Base-by-base conservation (phyloP, 306 rosid genomes). In the Betula pendula region DNA sequence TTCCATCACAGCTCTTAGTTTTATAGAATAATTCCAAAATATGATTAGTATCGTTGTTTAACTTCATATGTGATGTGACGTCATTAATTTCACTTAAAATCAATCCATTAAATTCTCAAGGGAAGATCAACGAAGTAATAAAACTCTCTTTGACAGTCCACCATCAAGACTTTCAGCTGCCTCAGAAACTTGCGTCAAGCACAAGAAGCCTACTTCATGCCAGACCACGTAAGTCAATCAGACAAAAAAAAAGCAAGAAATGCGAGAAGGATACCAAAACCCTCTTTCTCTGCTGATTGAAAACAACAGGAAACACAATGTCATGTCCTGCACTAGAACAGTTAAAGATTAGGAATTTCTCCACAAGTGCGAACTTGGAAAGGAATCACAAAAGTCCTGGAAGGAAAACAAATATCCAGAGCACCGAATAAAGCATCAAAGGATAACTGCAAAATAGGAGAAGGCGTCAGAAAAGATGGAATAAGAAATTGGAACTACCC, bases 401-500 rank as follows among this genome's bases (percentile, higher is more conserved):
- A 8, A 16, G 10, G 33, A 27, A 5, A 12, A 72, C 65, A 35
- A 15, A 71, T n/a, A 22, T 15, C 75, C 25, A 20, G 67, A 38
- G 42, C 53, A 45, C 27, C 22, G 25, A n/a, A 24, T 29, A 62
- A 62, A 63, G 70, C 22, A 17, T 59, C 1, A 35, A 17, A 6
- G 14, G 20, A 8, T 35, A 72, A 59, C 67, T 22, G 62, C 49
- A 44, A 43, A 33, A 73, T 35, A 9, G 72, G 6, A 15, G 48
- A 10, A 24, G 5, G 24, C 20, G 29, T 13, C 31, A 25, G 25
- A 45, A 22, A 77, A 58, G 66, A 53, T 6, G 1, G 1, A 74
- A 38, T 38, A n/a, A 38, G 70, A 76, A 81, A 70, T 68, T 84
- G 77, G 81, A 81, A 87, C 76, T 52, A 53, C 84, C 82, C 79